Conservation (phyloP, 208 protist genomes). For the Wallacemonas sp. region DNA sequence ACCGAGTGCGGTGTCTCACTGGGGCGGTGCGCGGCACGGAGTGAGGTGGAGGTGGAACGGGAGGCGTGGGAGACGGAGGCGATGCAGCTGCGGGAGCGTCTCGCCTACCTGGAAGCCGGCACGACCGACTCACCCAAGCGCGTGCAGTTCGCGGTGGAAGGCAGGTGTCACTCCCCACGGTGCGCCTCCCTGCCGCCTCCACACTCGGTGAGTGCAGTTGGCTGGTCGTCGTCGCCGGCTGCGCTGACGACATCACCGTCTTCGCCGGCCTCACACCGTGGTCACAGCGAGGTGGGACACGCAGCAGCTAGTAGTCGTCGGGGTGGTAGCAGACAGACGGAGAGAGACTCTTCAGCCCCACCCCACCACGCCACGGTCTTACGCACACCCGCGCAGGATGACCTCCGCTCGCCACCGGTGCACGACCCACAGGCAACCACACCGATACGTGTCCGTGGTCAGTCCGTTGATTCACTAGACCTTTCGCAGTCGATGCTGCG, state of each 20-base stretch:
- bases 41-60: conserved; percentile 2
- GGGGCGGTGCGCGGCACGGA: too few relatives aligned
- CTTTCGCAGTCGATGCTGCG: conserved; percentile 49
- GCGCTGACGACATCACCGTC: not conserved
- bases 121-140: too few relatives aligned
- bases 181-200: too few relatives aligned
- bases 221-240: too few relatives aligned
- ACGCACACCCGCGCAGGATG: not conserved
- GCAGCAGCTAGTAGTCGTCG: too few relatives aligned
- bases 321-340: too few relatives aligned
- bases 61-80: conserved; percentile 35
- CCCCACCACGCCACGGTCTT: not conserved
- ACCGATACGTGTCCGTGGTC: conserved; percentile 13
- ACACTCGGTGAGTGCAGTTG: too few relatives aligned
- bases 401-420: not conserved
- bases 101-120: not conserved
- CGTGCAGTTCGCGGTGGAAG: too few relatives aligned
- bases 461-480: conserved; percentile 34
- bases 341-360: too few relatives aligned
- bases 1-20: not conserved
- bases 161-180: too few relatives aligned
- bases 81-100: conserved; percentile 28
- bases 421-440: not conserved
- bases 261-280: not conserved
- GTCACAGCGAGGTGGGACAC: too few relatives aligned